A percentile compares a stretch with the other conserved stretches of the same genome.
Evolutionary conservation across 148 eudicot species (phyloP).

Genomic region (Rhododendron williamsianum): DNA sequence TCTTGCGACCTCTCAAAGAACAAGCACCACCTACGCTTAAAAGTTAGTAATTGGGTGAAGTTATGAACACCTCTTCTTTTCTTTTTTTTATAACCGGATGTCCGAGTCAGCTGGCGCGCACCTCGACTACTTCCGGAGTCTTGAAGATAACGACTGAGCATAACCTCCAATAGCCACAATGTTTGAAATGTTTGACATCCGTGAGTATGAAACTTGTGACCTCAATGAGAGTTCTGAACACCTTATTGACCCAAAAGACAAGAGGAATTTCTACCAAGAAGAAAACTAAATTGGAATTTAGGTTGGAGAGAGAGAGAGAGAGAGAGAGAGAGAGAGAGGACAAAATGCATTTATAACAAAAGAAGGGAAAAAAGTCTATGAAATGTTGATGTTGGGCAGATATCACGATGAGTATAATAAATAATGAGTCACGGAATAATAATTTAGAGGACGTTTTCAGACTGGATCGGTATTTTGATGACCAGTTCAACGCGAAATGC

Average conservation of each 20-base stretch:
- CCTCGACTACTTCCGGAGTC: too few species aligned
- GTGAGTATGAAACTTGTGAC: too few species aligned
- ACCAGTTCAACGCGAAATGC: background rate
- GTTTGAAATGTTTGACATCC: too few species aligned
- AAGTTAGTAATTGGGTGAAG: background rate
- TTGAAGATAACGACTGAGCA: too few species aligned
- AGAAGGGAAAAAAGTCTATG: background rate
- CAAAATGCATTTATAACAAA: background rate
- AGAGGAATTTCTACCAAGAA: background rate
- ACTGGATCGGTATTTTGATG: background rate
- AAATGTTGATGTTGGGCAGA: background rate
- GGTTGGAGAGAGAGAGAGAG: background rate
- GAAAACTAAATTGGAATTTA: background rate
- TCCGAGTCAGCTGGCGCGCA: accelerated
- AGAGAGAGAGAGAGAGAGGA: background rate
- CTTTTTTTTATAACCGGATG: too few species aligned
- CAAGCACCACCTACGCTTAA: too few species aligned
- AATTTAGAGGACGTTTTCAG: background rate
- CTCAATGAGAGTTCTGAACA: too few species aligned
- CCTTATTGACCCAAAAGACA: background rate
- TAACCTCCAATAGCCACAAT: too few species aligned
- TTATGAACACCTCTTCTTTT: background rate
- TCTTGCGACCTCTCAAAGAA: too few species aligned
- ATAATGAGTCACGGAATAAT: background rate
- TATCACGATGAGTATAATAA: background rate